A percentile compares a stretch with the other conserved stretches of the same genome.
Conservation (phyloP, 257 asterid species). For the Echium plantagineum region DNA sequence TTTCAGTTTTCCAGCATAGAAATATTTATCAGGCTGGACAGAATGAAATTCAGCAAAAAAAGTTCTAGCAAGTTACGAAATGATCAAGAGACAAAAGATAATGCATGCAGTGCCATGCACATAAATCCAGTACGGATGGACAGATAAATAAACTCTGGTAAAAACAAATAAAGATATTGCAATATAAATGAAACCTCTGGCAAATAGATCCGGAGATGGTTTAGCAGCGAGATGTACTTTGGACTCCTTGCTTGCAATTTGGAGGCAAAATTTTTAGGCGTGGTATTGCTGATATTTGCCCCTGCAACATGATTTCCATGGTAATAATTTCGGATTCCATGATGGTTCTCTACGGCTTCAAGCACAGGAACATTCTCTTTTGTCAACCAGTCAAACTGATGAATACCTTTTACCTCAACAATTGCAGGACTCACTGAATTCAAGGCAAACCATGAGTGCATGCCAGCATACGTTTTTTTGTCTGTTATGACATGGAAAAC, state of each 20-base stretch:
- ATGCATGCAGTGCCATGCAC: too few relatives aligned
- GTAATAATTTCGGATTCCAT: slow-evolving; percentile 52
- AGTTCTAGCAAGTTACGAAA: too few relatives aligned
- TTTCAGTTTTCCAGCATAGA: too few relatives aligned
- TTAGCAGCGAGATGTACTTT: slow-evolving; percentile 78
- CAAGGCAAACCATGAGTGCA: slow-evolving; percentile 96
- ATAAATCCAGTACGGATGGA: neutral
- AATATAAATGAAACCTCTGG: slow-evolving; percentile 56
- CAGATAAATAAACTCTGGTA: neutral
- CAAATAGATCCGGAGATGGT: slow-evolving; percentile 80
- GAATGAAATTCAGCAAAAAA: too few relatives aligned
- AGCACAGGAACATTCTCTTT: slow-evolving; percentile 88
- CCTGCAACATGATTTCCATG: slow-evolving; percentile 88
- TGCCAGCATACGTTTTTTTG: slow-evolving; percentile 68
- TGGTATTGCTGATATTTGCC: slow-evolving; percentile 68
- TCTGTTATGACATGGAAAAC: slow-evolving; percentile 83
- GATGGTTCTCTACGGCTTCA: slow-evolving; percentile 97
- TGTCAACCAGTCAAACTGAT: slow-evolving; percentile 88
- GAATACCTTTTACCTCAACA: slow-evolving; percentile 77
- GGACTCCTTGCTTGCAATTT: slow-evolving; percentile 93
- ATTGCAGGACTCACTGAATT: slow-evolving; percentile 67
- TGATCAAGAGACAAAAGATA: too few relatives aligned
- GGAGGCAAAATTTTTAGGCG: slow-evolving; percentile 67
- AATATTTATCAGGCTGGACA: slow-evolving; percentile 8
- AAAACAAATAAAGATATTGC: slow-evolving; percentile 1